These are phyloP conservation scores for Dacryopinax primogenitus DNA, from an alignment of 768 basidiomycete genomes.

Conservation along the genomic window DNA sequence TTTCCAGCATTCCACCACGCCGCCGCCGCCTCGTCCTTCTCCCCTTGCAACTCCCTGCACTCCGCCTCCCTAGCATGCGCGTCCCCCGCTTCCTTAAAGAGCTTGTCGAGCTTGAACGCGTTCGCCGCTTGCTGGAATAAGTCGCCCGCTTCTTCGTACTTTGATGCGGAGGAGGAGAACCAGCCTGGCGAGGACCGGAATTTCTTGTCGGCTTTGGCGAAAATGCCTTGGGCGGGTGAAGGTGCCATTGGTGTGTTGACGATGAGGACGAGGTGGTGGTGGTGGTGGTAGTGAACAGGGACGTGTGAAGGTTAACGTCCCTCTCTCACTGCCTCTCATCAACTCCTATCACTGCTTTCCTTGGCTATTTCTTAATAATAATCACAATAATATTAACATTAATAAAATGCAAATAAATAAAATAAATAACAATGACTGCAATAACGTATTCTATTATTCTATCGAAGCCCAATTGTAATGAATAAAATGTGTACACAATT, in stretches of 20 bases:
- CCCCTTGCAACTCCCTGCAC: slow-evolving; percentile 77
- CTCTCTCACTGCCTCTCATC: too few species aligned
- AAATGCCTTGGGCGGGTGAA: slow-evolving; percentile 12
- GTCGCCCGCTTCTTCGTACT: slow-evolving; percentile 92
- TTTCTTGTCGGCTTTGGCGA: slow-evolving; percentile 16
- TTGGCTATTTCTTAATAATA: too few species aligned
- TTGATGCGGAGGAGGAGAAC: slow-evolving; percentile 73
- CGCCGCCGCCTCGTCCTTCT: slow-evolving; percentile 88
- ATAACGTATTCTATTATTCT: too few species aligned
- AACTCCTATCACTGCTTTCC: too few species aligned
- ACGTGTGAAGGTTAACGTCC: too few species aligned
- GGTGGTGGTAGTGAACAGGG: background rate
- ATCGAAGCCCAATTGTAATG: too few species aligned
- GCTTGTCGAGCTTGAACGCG: slow-evolving; percentile 80
- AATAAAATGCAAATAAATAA: too few species aligned
- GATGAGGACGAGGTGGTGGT: background rate
- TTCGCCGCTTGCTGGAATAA: slow-evolving; percentile 91
- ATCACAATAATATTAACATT: too few species aligned
- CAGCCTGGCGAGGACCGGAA: slow-evolving; percentile 31
- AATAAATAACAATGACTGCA: too few species aligned
- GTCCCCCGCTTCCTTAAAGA: slow-evolving; percentile 84
- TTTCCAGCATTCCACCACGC: slow-evolving; percentile 99
- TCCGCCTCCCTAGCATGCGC: slow-evolving; percentile 89
- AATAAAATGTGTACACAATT: too few species aligned
- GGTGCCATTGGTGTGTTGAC: background rate